Percentiles rank a stretch among this genome's conserved stretches.
Evolutionary conservation across 805 yeast genomes (phyloP).

Genomic region (Candida ipomoeae): DNA sequence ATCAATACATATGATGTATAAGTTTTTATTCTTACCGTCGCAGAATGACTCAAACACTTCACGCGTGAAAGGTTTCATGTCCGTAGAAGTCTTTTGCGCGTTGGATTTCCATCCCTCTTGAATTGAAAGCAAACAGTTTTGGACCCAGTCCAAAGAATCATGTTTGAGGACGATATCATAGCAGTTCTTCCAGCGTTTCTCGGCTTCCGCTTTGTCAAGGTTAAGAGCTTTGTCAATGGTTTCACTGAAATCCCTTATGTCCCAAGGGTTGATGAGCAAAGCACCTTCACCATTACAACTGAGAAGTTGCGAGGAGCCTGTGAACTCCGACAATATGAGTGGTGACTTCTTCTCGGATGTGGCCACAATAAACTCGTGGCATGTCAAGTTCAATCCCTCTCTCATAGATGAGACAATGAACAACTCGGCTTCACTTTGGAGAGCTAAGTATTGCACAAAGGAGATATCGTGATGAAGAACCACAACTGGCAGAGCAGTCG

Average conservation of each 20-base stretch:
- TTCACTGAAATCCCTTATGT: conserved; percentile 60
- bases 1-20: conserved; percentile 53
- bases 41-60: conserved; percentile 33
- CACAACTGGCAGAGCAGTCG: conserved; percentile 77
- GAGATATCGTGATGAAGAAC: conserved; percentile 84
- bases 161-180: conserved; percentile 55
- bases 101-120: conserved; percentile 37
- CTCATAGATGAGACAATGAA: conserved; percentile 89
- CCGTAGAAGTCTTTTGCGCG: conserved; percentile 23
- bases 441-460: conserved; percentile 83
- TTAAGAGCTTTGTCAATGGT: conserved; percentile 60
- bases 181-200: conserved; percentile 58
- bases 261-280: conserved; percentile 87
- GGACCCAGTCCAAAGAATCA: conserved; percentile 76
- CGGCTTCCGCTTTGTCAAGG: conserved; percentile 58
- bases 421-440: conserved; percentile 78
- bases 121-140: conserved; percentile 50
- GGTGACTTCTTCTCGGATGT: conserved; percentile 72
- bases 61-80: conserved; percentile 29
- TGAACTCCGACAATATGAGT: conserved; percentile 82
- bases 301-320: conserved; percentile 86
- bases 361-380: conserved; percentile 88
- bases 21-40: conserved; percentile 31
- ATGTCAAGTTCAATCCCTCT: conserved; percentile 95
- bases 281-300: conserved; percentile 55